Evolutionary conservation across 805 yeast genomes (phyloP).

Genomic region (Zygosaccharomyces kombuchaensis): DNA sequence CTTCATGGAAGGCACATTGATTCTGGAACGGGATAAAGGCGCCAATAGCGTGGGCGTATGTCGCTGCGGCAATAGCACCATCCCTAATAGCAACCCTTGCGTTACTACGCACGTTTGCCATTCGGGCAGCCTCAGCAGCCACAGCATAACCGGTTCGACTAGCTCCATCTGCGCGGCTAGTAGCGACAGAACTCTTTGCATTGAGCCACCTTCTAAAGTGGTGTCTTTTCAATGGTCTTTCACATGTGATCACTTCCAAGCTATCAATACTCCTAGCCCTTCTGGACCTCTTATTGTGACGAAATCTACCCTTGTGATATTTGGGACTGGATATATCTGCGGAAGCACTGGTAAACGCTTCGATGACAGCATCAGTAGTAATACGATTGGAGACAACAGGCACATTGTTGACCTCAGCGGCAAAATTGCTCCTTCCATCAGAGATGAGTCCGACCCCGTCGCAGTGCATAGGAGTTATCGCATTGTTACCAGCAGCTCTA

Average conservation of each 20-base stretch:
- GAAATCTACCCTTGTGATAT: neutral
- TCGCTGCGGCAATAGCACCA: neutral
- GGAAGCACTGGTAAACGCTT: neutral
- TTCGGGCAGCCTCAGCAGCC: neutral
- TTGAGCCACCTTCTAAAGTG: slow-evolving; percentile 1
- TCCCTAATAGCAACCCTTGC: neutral
- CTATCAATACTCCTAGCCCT: neutral
- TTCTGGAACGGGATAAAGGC: too few relatives aligned
- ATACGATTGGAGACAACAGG: neutral
- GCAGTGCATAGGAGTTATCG: neutral
- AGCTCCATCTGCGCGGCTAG: neutral
- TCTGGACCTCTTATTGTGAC: neutral
- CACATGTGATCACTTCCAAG: neutral
- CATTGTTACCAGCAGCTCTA: neutral
- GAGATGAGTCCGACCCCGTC: neutral
- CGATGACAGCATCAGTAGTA: neutral
- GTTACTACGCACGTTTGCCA: neutral
- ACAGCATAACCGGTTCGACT: neutral
- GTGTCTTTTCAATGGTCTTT: neutral
- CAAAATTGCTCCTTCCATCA: neutral
- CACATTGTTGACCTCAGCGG: neutral
- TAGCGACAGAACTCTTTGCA: neutral
- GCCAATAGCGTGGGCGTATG: too few relatives aligned
- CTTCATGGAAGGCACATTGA: too few relatives aligned
- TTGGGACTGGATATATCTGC: neutral